Evolutionary conservation across 257 asterid species (phyloP).

Genomic region (Fraxinus cuspidata): DNA sequence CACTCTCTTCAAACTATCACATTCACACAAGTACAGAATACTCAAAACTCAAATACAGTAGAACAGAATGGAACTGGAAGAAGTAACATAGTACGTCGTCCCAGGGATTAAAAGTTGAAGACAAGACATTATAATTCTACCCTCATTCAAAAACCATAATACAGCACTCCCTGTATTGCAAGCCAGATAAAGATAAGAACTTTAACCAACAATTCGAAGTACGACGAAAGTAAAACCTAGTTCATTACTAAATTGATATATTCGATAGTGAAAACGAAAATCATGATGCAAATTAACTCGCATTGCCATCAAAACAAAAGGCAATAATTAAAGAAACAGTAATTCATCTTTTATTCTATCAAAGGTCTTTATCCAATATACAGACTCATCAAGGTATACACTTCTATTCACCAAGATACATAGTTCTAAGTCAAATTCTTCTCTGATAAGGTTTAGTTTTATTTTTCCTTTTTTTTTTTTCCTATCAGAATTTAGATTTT

Average conservation of each 20-base stretch:
- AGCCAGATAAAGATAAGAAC: slow-evolving; percentile 11
- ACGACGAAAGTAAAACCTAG: background rate
- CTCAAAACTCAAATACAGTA: background rate
- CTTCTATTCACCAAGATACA: background rate
- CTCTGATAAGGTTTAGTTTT: background rate
- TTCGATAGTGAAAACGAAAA: background rate
- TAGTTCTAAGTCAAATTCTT: background rate
- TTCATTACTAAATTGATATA: background rate
- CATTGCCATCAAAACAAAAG: background rate
- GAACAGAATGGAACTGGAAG: background rate
- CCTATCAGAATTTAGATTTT: background rate
- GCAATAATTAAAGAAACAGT: background rate
- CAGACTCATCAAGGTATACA: background rate
- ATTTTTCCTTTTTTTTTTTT: background rate
- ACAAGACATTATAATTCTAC: slow-evolving; percentile 1
- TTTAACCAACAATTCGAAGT: slow-evolving; percentile 14
- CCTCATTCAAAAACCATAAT: slow-evolving; percentile 16
- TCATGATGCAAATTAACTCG: background rate
- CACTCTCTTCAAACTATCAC: background rate
- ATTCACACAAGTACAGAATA: background rate
- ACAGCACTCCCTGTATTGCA: slow-evolving; percentile 4
- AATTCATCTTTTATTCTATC: slow-evolving; percentile 11
- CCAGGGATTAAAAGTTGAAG: background rate
- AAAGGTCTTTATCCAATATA: slow-evolving; percentile 11
- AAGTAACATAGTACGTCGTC: background rate